phyloP scores from a whole-genome alignment of 257 asterid species.

The Leonotis leonurus region DNA sequence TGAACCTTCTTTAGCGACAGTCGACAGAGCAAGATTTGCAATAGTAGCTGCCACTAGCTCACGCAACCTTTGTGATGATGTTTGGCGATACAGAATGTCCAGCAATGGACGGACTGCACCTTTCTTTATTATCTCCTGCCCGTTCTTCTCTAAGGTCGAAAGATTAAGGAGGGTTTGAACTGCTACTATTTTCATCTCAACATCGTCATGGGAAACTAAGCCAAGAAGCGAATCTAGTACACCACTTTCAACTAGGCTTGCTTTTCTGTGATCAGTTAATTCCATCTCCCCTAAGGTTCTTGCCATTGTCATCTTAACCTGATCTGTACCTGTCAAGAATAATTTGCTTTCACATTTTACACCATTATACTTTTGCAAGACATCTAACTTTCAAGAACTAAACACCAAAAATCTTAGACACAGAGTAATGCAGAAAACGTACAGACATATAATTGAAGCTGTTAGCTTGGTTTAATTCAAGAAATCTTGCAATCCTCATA shows the following conservation, averaged over 20 bases:
- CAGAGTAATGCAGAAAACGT: too few species aligned
- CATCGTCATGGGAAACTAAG: slow-evolving; percentile 31
- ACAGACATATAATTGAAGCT: too few species aligned
- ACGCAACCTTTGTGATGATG: slow-evolving; percentile 32
- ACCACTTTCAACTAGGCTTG: slow-evolving; percentile 44
- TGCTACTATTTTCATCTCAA: slow-evolving; percentile 39
- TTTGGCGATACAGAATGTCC: slow-evolving; percentile 45
- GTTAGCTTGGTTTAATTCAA: too few species aligned
- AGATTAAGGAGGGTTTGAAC: slow-evolving; percentile 46
- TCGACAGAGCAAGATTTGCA: slow-evolving; percentile 41
- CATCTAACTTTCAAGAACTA: too few species aligned
- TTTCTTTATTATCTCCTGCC: slow-evolving; percentile 52
- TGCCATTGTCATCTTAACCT: slow-evolving; percentile 56
- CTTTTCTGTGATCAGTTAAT: slow-evolving; percentile 53
- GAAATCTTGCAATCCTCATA: too few species aligned
- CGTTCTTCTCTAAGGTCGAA: slow-evolving; percentile 41
- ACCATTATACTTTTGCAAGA: background rate
- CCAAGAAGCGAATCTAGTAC: slow-evolving; percentile 42
- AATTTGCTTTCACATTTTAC: background rate
- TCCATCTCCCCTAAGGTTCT: slow-evolving; percentile 54
- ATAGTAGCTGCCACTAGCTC: slow-evolving; percentile 45
- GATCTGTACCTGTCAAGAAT: slow-evolving; percentile 38
- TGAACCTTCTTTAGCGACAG: slow-evolving; percentile 34
- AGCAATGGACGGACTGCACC: slow-evolving; percentile 42
- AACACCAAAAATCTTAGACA: too few species aligned